Conservation (phyloP, 75 land plant species). For the Cunninghamia lanceolata region DNA sequence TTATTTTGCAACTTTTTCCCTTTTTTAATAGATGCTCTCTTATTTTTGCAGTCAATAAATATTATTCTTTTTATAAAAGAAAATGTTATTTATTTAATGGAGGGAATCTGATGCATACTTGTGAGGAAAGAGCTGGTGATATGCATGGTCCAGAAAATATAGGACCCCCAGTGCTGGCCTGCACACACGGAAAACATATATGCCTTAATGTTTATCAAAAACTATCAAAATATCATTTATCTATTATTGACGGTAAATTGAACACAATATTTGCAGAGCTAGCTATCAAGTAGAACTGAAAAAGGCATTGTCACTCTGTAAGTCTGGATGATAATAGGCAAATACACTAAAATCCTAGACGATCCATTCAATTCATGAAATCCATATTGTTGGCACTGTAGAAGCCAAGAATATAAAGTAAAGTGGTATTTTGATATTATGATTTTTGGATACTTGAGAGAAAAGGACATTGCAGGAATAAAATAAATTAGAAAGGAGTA, state of each 20-base stretch:
- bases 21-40: not conserved
- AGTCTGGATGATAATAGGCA: not conserved
- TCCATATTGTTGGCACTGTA: not conserved
- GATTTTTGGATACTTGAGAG: not conserved
- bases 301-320: not conserved
- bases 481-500: not conserved
- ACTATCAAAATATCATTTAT: not conserved
- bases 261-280: not conserved
- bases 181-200: conserved; percentile 6
- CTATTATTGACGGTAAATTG: not conserved
- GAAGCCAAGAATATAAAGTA: not conserved
- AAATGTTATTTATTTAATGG: not conserved
- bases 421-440: not conserved
- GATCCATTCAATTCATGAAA: not conserved
- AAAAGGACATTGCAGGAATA: not conserved
- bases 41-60: not conserved
- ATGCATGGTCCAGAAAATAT: conserved; percentile 79
- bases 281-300: not conserved
- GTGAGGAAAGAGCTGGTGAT: conserved; percentile 45
- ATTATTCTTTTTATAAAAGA: not conserved
- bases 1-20: no score
- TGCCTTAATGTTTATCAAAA: not conserved
- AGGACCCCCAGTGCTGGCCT: conserved; percentile 64
- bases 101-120: conserved; percentile 29
- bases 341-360: not conserved